Conservation (phyloP, 192 early-diverging fungal species). For the Diversispora eburnea region DNA sequence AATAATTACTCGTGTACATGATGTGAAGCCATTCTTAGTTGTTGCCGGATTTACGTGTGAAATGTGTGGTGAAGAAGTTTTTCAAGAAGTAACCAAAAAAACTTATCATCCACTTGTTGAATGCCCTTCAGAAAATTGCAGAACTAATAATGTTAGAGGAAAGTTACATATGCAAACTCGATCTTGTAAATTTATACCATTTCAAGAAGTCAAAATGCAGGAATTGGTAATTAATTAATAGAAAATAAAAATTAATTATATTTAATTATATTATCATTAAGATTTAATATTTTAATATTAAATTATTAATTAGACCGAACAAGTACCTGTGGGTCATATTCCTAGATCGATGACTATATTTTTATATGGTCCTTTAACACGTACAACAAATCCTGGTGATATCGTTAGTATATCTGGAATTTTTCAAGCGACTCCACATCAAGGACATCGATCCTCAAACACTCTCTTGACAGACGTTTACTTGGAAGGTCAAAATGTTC, state of each 20-base stretch:
- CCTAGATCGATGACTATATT: conserved; percentile 94
- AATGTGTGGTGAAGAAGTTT: conserved; percentile 90
- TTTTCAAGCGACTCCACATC: conserved; percentile 89
- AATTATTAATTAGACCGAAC: conserved; percentile 66
- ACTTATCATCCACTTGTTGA: conserved; percentile 77
- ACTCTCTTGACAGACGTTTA: conserved; percentile 95
- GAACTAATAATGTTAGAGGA: conserved; percentile 74
- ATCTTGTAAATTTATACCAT: conserved; percentile 86
- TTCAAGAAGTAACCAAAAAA: conserved; percentile 81
- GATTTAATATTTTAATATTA: not conserved
- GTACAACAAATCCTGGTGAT: conserved; percentile 86
- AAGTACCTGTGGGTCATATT: conserved; percentile 98
- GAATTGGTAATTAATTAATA: conserved; percentile 65
- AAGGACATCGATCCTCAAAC: conserved; percentile 86
- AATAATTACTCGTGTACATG: conserved; percentile 90
- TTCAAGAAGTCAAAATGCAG: conserved; percentile 96
- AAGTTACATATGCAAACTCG: conserved; percentile 87
- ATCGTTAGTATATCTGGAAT: conserved; percentile 78
- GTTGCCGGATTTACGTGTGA: conserved; percentile 93
- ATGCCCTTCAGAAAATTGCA: conserved; percentile 78
- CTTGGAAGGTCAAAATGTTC: conserved; percentile 83
- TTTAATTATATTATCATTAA: not conserved
- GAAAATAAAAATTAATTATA: too few relatives aligned
- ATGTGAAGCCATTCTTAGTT: conserved; percentile 86
- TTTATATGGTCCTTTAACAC: conserved; percentile 73